Percentiles rank a stretch among this genome's conserved stretches.
Evolutionary conservation across 805 yeast species (phyloP).

Genomic region (Lipomyces japonicus): DNA sequence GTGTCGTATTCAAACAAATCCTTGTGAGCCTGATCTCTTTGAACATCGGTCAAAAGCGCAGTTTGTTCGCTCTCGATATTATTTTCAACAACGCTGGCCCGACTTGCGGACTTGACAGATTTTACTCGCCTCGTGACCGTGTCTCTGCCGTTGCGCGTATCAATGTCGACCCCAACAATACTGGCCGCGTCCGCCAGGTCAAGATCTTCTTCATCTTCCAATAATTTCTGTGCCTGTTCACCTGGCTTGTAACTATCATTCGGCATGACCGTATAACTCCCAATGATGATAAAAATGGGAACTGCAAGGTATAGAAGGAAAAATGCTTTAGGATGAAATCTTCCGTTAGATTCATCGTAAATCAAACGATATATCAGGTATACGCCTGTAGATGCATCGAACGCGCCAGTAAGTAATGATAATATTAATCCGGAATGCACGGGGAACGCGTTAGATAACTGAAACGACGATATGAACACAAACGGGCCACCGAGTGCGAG

Average conservation of each 20-base stretch:
- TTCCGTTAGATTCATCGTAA: constrained; percentile 45
- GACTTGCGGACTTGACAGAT: constrained; percentile 1
- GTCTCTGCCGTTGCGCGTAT: constrained; percentile 18
- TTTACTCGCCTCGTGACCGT: constrained; percentile 1
- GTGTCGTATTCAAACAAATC: constrained; percentile 19
- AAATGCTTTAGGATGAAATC: constrained; percentile 52
- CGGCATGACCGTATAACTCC: constrained; percentile 82
- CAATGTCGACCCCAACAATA: constrained; percentile 39
- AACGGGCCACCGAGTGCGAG: constrained; percentile 93
- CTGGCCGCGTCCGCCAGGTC: constrained; percentile 55
- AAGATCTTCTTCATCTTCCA: constrained; percentile 52
- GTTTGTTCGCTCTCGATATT: constrained; percentile 8
- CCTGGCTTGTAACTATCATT: constrained; percentile 65
- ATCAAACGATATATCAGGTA: constrained; percentile 68
- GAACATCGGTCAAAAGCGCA: constrained; percentile 2
- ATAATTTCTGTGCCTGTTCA: constrained; percentile 52
- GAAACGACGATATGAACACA: constrained; percentile 85
- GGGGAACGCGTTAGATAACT: constrained; percentile 83
- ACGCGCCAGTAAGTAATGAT: constrained; percentile 88
- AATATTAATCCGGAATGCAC: constrained; percentile 72
- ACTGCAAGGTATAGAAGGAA: constrained; percentile 66
- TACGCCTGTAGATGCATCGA: constrained; percentile 87
- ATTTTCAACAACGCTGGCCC: neutral
- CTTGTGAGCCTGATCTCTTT: constrained; percentile 1
- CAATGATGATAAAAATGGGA: constrained; percentile 69